Conservation (phyloP, 75 land plant genomes). For the Cupressus sempervirens region DNA sequence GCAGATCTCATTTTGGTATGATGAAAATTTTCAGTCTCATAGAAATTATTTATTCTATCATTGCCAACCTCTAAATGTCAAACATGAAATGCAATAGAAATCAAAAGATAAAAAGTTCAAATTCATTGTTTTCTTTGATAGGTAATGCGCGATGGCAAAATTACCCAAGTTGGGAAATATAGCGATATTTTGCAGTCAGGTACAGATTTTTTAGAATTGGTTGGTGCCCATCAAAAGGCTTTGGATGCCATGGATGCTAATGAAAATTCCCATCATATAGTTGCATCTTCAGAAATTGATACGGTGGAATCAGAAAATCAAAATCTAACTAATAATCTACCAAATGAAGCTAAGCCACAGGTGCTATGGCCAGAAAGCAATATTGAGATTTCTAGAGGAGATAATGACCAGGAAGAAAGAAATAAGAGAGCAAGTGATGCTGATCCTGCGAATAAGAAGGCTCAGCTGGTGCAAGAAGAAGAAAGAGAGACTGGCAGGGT, state of each 20-base stretch:
- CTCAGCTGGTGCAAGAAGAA: slow-evolving; percentile 71
- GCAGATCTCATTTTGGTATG: slow-evolving; percentile 76
- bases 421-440: not conserved
- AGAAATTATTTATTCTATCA: too few relatives aligned
- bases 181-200: slow-evolving; percentile 54
- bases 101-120: not conserved
- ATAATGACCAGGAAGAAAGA: slow-evolving; percentile 7
- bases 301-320: not conserved
- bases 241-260: slow-evolving; percentile 41
- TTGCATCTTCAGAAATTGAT: not conserved
- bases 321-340: not conserved
- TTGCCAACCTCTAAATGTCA: not conserved
- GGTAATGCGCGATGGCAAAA: slow-evolving; percentile 82
- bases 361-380: slow-evolving; percentile 17
- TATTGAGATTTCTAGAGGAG: slow-evolving; percentile 11
- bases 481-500: slow-evolving; percentile 76
- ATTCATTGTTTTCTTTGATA: slow-evolving; percentile 17
- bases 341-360: not conserved
- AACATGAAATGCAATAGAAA: not conserved
- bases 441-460: slow-evolving; percentile 19
- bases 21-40: slow-evolving; percentile 1
- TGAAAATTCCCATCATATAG: not conserved
- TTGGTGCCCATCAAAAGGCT: slow-evolving; percentile 70
- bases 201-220: slow-evolving; percentile 58
- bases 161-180: slow-evolving; percentile 66